Evolutionary conservation across 768 basidiomycete genomes (phyloP).

Genomic region (Termitomyces sp.): DNA sequence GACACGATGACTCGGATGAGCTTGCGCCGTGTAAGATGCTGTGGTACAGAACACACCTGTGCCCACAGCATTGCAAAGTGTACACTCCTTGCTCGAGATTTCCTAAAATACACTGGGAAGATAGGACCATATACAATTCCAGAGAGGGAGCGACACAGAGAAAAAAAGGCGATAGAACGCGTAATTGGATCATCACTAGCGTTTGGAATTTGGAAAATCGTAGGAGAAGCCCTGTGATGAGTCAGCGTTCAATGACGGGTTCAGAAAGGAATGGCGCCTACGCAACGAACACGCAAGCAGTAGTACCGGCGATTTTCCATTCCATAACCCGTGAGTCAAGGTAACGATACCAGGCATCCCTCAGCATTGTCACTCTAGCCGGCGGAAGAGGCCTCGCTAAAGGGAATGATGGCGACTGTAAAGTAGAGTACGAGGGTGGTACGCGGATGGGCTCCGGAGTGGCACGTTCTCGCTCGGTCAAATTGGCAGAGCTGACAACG

Average conservation of each 20-base stretch:
- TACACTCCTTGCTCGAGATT: not conserved
- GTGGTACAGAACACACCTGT: not conserved
- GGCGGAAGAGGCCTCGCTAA: slow-evolving; percentile 2
- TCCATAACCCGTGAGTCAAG: slow-evolving; percentile 12
- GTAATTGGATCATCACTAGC: slow-evolving; percentile 14
- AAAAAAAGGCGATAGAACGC: slow-evolving; percentile 12
- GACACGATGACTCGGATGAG: not conserved
- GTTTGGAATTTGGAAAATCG: slow-evolving; percentile 13
- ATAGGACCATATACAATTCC: slow-evolving; percentile 13
- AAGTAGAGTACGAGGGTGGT: slow-evolving; percentile 2
- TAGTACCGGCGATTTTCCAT: slow-evolving; percentile 12
- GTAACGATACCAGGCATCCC: slow-evolving; percentile 10
- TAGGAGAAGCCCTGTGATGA: slow-evolving; percentile 7
- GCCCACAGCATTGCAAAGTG: slow-evolving; percentile 14
- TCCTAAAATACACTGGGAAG: slow-evolving; percentile 13
- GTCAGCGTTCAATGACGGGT: not conserved
- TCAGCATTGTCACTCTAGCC: slow-evolving; percentile 1
- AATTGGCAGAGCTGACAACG: not conserved
- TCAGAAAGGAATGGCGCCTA: not conserved
- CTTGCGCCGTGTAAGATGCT: not conserved
- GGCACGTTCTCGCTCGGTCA: not conserved
- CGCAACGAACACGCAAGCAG: slow-evolving; percentile 15
- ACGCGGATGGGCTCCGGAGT: slow-evolving; percentile 3
- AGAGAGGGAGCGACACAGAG: slow-evolving; percentile 11
- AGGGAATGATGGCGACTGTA: not conserved